A percentile compares a stretch with the other conserved stretches of the same genome.
phyloP scores from a whole-genome alignment of 345 rosid species.

The Nasturtium officinale region DNA sequence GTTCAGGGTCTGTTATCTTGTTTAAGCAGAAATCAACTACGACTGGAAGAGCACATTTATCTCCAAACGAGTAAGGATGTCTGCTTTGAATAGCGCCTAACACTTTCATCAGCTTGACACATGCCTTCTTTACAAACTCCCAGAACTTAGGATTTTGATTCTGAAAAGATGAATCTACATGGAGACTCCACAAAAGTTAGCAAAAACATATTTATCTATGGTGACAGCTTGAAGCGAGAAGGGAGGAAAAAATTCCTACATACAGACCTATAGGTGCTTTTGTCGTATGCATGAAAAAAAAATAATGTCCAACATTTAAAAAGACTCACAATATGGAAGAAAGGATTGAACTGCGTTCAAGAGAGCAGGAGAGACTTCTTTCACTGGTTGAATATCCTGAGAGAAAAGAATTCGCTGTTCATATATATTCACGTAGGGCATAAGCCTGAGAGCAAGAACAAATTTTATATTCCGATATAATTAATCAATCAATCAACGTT shows the following conservation, averaged over 20 bases:
- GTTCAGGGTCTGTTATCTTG: slow-evolving; percentile 76
- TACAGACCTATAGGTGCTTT: slow-evolving; percentile 7
- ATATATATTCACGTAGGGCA: slow-evolving; percentile 14
- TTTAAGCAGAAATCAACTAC: slow-evolving; percentile 89
- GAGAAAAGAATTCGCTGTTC: slow-evolving; percentile 33
- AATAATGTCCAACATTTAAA: not conserved
- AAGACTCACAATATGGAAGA: slow-evolving; percentile 84
- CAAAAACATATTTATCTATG: not conserved
- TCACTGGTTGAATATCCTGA: slow-evolving; percentile 85
- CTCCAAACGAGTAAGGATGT: slow-evolving; percentile 97
- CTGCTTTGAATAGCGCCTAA: slow-evolving; percentile 77
- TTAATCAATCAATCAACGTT: slow-evolving; percentile 20
- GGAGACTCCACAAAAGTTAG: slow-evolving; percentile 27
- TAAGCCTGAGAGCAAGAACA: not conserved
- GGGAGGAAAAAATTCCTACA: not conserved
- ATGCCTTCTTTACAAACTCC: slow-evolving; percentile 82
- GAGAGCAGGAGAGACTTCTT: slow-evolving; percentile 83
- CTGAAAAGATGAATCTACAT: slow-evolving; percentile 79
- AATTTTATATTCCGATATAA: not conserved
- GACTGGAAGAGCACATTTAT: slow-evolving; percentile 75
- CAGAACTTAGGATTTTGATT: slow-evolving; percentile 63
- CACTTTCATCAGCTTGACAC: slow-evolving; percentile 93
- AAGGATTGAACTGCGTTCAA: slow-evolving; percentile 78
- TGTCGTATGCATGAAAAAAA: slow-evolving; percentile 18
- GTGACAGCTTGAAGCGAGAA: slow-evolving; percentile 15